A percentile compares a stretch with the other conserved stretches of the same genome.
Conservation (phyloP, 2,329 filamentous ascomycete species). For the Chaetomium sp. region DNA sequence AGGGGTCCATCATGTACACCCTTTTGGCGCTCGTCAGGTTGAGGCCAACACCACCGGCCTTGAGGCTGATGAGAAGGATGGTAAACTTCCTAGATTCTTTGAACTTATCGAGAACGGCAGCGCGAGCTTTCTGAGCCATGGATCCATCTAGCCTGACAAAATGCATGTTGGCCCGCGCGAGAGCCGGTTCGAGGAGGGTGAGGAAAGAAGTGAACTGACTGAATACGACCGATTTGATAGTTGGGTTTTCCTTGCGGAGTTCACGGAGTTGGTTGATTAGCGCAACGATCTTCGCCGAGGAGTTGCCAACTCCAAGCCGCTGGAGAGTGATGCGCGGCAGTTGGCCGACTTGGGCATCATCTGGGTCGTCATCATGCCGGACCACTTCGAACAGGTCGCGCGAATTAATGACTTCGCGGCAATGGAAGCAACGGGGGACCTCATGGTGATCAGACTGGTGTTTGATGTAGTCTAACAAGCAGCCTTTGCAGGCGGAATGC, state of each 20-base stretch:
- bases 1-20: slow-evolving; percentile 99
- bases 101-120: slow-evolving; percentile 77
- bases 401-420: slow-evolving; percentile 77
- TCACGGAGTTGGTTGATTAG: slow-evolving; percentile 74
- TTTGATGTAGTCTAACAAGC: slow-evolving; percentile 84
- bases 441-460: slow-evolving; percentile 79
- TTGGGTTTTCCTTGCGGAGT: slow-evolving; percentile 65
- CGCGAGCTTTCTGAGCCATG: slow-evolving; percentile 82
- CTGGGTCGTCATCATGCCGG: slow-evolving; percentile 67
- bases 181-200: slow-evolving; percentile 81
- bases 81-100: slow-evolving; percentile 61
- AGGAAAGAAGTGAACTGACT: slow-evolving; percentile 98
- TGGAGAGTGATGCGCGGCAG: slow-evolving; percentile 61
- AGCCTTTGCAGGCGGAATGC: slow-evolving; percentile 96
- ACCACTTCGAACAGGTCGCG: slow-evolving; percentile 93
- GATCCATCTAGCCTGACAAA: slow-evolving; percentile 89
- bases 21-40: slow-evolving; percentile 87
- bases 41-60: slow-evolving; percentile 89
- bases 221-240: slow-evolving; percentile 88
- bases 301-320: slow-evolving; percentile 63
- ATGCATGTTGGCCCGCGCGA: slow-evolving; percentile 69
- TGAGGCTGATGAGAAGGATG: slow-evolving; percentile 79
- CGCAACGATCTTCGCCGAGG: slow-evolving; percentile 85
- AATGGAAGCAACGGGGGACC: slow-evolving; percentile 84
- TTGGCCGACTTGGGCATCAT: slow-evolving; percentile 43